Evolutionary conservation across 2,329 filamentous ascomycete genomes (phyloP), one percentile per base, ranked within the genome.

Genomic region (Botryotinia calthae): DNA sequence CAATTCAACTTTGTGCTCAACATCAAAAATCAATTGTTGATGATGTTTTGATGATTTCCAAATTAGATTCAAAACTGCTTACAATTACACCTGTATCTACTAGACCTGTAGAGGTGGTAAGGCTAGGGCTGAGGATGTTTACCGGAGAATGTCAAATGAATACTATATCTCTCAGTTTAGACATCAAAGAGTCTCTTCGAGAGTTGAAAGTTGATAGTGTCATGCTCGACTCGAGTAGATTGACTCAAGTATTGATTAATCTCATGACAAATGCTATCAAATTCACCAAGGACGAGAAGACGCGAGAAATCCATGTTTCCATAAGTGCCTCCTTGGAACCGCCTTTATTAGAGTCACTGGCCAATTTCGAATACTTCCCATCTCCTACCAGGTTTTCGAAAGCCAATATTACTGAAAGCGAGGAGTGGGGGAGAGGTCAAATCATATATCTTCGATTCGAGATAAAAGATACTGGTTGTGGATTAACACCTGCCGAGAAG

Each of bases 261-360:
- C 85, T 95, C 1, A 87, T 93, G 16, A 93, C 92, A 10, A 95
- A 95, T 78, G 91, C 92, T 0, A 90, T 95, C 81, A 95, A 95
- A 78, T 95, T 95, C 79, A 95, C 93, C 1, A 89, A 89, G 46
- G 85, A 85, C 0, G 88, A 90, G 25, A 85, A 85, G 22, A 87
- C 84, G 20, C 86, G 89, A 14, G 87, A 87, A 61, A 85, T 89
- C 54, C 82, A 82, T 1, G 83, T 88, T 2, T 82, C 80, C 18
- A 42, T 78, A 31, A 72, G 72, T 67, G 74, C 77, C 25, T 74
- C 72, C 20, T 59, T 66, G 5, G 73, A 73, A 48, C 59, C 65
- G 14, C 78, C 77, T 89, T 90, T 69, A 31, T 58, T 68, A 14
- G 73, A 72, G 37, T 66, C n/a, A 12, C 48, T 54, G 28, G 31